Evolutionary conservation across 2,329 filamentous ascomycete species (phyloP).

Genomic region (Colletotrichum magnum): DNA sequence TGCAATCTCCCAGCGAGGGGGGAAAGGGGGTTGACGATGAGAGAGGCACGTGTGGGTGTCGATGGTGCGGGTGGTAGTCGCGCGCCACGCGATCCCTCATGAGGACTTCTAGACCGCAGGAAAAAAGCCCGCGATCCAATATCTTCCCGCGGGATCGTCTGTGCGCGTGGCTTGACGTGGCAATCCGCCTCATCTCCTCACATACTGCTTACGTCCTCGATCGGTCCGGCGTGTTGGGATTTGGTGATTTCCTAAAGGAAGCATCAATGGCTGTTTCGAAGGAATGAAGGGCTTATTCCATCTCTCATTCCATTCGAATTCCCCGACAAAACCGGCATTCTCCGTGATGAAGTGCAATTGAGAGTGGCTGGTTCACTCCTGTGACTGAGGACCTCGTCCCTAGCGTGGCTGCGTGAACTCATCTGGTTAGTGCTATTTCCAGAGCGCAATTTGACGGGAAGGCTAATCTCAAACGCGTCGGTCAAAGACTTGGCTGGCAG

Average conservation of each 20-base stretch:
- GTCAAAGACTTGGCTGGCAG: background rate
- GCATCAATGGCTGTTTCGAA: background rate
- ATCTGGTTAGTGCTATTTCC: background rate
- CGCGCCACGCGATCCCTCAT: background rate
- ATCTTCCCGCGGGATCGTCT: background rate
- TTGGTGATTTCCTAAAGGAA: background rate
- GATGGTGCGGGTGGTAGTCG: conserved; percentile 1
- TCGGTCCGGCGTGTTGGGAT: too few relatives aligned
- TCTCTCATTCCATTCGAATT: background rate
- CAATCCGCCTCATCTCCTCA: background rate
- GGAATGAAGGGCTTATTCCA: background rate
- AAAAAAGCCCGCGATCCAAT: background rate
- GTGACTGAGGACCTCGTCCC: too few relatives aligned
- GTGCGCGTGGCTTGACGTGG: background rate
- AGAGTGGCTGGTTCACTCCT: background rate
- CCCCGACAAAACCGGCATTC: background rate
- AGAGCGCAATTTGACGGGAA: too few relatives aligned
- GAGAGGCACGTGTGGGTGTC: conserved; percentile 6
- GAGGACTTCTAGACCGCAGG: conserved; percentile 2
- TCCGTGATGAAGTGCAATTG: background rate
- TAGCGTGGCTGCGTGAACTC: background rate
- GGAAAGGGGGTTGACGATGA: background rate
- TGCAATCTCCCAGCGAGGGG: conserved; percentile 1
- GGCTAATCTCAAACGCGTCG: background rate
- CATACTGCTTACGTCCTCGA: background rate